Evolutionary conservation across 768 basidiomycete genomes (phyloP), one percentile per base, ranked within the genome.

Genomic region (Lactarius tabidus): DNA sequence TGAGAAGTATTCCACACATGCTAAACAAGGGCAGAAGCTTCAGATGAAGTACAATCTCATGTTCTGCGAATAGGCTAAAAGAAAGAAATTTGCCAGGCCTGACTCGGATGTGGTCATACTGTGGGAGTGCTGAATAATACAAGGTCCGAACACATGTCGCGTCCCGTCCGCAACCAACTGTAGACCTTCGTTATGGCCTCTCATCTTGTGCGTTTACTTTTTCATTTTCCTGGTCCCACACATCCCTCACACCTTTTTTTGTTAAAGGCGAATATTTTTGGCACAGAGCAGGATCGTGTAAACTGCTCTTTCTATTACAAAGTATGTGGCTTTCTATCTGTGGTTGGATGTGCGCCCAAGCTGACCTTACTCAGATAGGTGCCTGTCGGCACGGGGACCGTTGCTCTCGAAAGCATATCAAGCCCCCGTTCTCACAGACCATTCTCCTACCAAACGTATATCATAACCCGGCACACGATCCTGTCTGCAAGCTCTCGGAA

Each of bases 301-400:
- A 99, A 99, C 75, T 99, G 96, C 74, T 98, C 95, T 1, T 98
- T 99, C 80, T 98, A 97, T 79, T 95, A 96, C 81, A 96, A 96
- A 80, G 91, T 91, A 67, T 38, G 84, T 75, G 43, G 35, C 26
- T 43, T 56, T 51, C 48, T 26, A 20, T 48, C 43, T 67, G 51
- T 35, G 58, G 28, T 35, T 51, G 23, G 23, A 8, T 9, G 20
- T 54, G 57, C 20, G 52, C 62, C 59, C n/a, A 63, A 65, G 58
- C 43, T 65, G 65, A 48, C 70, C 36, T 53, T n/a, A 29, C 57
- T 18, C 64, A 95, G 91, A 99, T 99, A 79, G 97, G 97, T 64
- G 97, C 97, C 55, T 99, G 97, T 78, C 84, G 97, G 60, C 97
- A 99, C 76, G 97, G 97, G 38, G 97, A 99, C 72, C 86, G 97